Percentiles rank a stretch among this genome's conserved stretches.
phyloP scores from a whole-genome alignment of 2,329 filamentous ascomycete species.

The Fonsecaea pedrosoi region DNA sequence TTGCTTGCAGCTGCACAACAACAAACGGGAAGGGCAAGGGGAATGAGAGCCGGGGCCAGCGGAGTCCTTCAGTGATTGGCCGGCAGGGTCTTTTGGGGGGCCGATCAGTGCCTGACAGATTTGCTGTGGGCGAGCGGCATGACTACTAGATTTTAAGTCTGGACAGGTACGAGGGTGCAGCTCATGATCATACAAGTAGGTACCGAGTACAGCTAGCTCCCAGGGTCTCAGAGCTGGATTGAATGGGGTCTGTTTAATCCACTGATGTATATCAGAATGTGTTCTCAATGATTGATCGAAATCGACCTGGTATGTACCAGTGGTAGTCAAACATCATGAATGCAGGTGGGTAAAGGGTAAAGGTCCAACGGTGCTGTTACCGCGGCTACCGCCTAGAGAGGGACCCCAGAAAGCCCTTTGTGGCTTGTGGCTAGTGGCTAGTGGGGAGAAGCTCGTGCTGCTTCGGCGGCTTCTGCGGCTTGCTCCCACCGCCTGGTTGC shows the following conservation, averaged over 20 bases:
- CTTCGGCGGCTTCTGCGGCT: neutral
- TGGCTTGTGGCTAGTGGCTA: constrained; percentile 6
- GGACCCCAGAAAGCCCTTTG: constrained; percentile 11
- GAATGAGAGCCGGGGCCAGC: neutral
- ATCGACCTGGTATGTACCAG: neutral
- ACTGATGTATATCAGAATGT: too few relatives aligned
- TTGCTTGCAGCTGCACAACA: constrained; percentile 16
- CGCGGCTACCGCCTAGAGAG: constrained; percentile 17
- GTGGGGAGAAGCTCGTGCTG: neutral
- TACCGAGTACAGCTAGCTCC: too few relatives aligned
- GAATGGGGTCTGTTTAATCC: too few relatives aligned
- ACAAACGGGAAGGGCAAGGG: constrained; percentile 2
- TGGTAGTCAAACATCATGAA: neutral
- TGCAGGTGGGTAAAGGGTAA: neutral
- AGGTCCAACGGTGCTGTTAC: constrained; percentile 14
- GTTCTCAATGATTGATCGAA: too few relatives aligned
- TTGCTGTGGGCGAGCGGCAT: neutral
- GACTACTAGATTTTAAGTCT: too few relatives aligned
- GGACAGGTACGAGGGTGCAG: too few relatives aligned
- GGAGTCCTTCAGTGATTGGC: neutral
- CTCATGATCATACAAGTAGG: too few relatives aligned
- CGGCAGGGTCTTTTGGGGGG: neutral
- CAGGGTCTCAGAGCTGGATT: too few relatives aligned
- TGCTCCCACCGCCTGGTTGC: neutral
- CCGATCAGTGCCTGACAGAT: constrained; percentile 4